Conservation (phyloP, 164 flowering plant species). For the Amborella trichopoda region DNA sequence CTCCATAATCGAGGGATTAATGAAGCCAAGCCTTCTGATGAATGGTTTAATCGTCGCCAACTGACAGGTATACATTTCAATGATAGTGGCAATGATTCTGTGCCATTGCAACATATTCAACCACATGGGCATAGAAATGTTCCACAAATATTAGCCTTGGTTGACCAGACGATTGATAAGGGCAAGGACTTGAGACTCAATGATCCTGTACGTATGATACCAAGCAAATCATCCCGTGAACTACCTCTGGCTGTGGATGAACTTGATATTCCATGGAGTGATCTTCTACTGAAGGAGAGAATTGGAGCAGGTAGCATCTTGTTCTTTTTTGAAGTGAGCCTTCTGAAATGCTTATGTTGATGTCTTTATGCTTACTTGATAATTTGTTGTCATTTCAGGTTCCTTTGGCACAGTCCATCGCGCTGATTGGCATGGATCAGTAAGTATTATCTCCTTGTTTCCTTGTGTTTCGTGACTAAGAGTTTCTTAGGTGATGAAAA, state of each 20-base stretch:
- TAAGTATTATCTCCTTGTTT: constrained; percentile 20
- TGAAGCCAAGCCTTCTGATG: no score
- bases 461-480: neutral
- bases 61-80: no score
- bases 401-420: constrained; percentile 99
- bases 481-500: no score
- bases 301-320: constrained; percentile 88
- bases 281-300: constrained; percentile 68
- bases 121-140: constrained; percentile 18
- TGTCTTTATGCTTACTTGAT: neutral
- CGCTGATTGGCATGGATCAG: constrained; percentile 99
- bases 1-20: constrained; percentile 13
- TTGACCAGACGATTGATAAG: constrained; percentile 21
- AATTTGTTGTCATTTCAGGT: constrained; percentile 34
- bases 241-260: constrained; percentile 58
- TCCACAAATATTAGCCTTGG: constrained; percentile 14
- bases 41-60: no score
- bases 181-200: constrained; percentile 20
- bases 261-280: constrained; percentile 86
- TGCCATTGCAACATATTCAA: constrained; percentile 21
- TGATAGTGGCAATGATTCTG: no score
- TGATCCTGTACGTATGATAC: constrained; percentile 20
- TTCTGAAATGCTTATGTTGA: neutral
- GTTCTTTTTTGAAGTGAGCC: neutral
- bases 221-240: constrained; percentile 28